Evolutionary conservation across 2,329 filamentous ascomycete genomes (phyloP).

Genomic region (Chrysosporium queenslandicum): DNA sequence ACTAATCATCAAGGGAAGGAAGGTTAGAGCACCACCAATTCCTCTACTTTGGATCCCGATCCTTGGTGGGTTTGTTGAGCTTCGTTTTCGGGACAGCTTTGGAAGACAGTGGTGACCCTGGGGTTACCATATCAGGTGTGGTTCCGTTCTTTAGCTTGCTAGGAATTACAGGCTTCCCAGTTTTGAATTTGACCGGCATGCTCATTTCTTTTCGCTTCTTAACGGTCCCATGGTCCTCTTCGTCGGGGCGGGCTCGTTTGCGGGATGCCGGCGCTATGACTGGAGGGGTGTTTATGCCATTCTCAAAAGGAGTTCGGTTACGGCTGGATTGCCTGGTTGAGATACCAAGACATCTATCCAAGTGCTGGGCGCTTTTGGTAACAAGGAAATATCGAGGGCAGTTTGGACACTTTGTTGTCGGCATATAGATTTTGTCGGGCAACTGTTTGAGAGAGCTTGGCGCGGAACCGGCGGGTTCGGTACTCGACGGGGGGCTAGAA

Average conservation of each 20-base stretch:
- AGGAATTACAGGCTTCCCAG: slow-evolving; percentile 29
- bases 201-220: slow-evolving; percentile 15
- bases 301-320: slow-evolving; percentile 35
- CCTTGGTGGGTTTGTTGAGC: slow-evolving; percentile 9
- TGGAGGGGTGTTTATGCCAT: slow-evolving; percentile 25
- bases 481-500: slow-evolving; percentile 29
- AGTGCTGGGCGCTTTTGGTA: slow-evolving; percentile 50
- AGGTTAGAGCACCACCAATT: no score
- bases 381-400: slow-evolving; percentile 54
- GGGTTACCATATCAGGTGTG: slow-evolving; percentile 25
- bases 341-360: slow-evolving; percentile 52
- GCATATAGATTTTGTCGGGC: slow-evolving; percentile 29
- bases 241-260: slow-evolving; percentile 22
- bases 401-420: slow-evolving; percentile 45
- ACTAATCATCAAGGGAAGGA: not conserved
- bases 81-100: slow-evolving; percentile 5
- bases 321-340: slow-evolving; percentile 43
- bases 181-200: slow-evolving; percentile 25
- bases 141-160: slow-evolving; percentile 37
- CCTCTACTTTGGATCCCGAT: slow-evolving; percentile 5
- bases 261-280: slow-evolving; percentile 6
- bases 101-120: not conserved
- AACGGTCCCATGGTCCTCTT: slow-evolving; percentile 11
- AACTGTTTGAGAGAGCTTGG: slow-evolving; percentile 25
- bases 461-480: slow-evolving; percentile 18